Conservation (phyloP, 2,329 filamentous ascomycete species). For the Arthroderma uncinatum region DNA sequence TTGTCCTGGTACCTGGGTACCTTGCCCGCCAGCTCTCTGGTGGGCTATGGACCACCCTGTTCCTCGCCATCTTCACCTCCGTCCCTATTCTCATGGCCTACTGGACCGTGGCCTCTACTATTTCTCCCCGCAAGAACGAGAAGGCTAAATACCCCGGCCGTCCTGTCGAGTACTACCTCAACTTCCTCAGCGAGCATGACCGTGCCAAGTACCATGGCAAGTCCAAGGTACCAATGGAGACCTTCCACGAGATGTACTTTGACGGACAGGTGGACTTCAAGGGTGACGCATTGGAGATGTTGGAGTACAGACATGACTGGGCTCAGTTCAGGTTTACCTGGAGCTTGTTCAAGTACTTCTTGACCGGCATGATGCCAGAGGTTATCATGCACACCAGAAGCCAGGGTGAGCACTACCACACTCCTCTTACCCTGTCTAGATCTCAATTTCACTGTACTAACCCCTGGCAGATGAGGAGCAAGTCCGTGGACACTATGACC, state of each 20-base stretch:
- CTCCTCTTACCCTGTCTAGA: conserved; percentile 3
- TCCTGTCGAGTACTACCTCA: conserved; percentile 74
- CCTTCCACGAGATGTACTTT: conserved; percentile 97
- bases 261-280: conserved; percentile 92
- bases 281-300: conserved; percentile 73
- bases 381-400: conserved; percentile 85
- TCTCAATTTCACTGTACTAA: conserved; percentile 18
- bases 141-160: conserved; percentile 79
- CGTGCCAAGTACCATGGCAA: conserved; percentile 38
- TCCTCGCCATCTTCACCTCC: conserved; percentile 69
- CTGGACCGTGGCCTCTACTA: conserved; percentile 68
- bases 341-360: conserved; percentile 74
- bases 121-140: conserved; percentile 83
- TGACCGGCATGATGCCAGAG: conserved; percentile 79
- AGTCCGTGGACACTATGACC: conserved; percentile 94
- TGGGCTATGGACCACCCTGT: conserved; percentile 74
- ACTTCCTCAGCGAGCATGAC: conserved; percentile 39
- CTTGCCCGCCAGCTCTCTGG: conserved; percentile 73
- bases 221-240: conserved; percentile 51
- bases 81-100: conserved; percentile 70
- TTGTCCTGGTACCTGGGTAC: conserved; percentile 65
- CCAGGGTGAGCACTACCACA: conserved; percentile 48
- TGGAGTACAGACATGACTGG: conserved; percentile 97
- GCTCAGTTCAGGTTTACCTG: conserved; percentile 85
- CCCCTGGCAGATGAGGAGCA: conserved; percentile 74